phyloP scores from a whole-genome alignment of 345 rosid species.

The Sapria himalayana region DNA sequence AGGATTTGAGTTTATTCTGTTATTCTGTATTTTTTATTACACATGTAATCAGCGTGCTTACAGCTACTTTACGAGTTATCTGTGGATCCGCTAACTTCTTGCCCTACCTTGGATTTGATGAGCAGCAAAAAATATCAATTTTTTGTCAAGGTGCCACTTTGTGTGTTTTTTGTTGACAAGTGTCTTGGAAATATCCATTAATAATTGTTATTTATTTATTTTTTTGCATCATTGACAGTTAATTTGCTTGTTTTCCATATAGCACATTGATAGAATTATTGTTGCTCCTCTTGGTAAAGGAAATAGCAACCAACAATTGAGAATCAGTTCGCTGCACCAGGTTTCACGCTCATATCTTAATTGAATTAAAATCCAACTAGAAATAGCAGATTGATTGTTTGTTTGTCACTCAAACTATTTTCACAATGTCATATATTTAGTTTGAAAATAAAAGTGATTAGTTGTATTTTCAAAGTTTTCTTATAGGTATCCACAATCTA shows the following conservation, averaged over 20 bases:
- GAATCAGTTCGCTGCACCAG: constrained; percentile 96
- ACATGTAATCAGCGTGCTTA: too few species aligned
- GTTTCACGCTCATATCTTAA: constrained; percentile 13
- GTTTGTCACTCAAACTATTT: too few species aligned
- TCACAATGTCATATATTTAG: too few species aligned
- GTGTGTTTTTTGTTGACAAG: not conserved
- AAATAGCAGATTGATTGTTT: too few species aligned
- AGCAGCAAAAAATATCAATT: constrained; percentile 66
- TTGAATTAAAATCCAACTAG: constrained; percentile 2
- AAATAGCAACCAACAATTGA: constrained; percentile 57
- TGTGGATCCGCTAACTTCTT: constrained; percentile 62
- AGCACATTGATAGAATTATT: constrained; percentile 81
- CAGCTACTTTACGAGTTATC: constrained; percentile 78
- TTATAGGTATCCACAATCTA: too few species aligned
- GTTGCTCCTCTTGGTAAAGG: constrained; percentile 80
- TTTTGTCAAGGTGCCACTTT: constrained; percentile 39
- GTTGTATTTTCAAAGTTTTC: too few species aligned
- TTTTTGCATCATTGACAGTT: constrained; percentile 3
- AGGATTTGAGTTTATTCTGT: not conserved
- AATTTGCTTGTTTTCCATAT: constrained; percentile 8
- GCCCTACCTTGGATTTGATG: constrained; percentile 73
- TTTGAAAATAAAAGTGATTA: too few species aligned
- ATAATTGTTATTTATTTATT: not conserved
- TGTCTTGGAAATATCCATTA: not conserved
- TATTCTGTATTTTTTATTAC: too few species aligned